Base-by-base conservation (phyloP, 2,329 filamentous ascomycete species). In the Cyphellophora europaea region DNA sequence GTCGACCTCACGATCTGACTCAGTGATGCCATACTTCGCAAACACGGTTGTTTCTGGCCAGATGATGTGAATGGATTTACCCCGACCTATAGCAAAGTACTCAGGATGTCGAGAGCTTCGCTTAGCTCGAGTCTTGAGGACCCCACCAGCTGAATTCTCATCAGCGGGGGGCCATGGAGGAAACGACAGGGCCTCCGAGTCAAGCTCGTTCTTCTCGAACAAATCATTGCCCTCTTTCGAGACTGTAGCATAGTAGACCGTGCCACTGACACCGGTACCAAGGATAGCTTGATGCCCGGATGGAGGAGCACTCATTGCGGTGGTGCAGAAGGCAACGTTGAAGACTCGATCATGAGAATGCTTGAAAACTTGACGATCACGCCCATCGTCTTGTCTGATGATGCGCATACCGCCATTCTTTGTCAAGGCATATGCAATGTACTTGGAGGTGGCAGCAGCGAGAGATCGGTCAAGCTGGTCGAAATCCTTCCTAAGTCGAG, bases 401-500 rank as follows among this genome's bases (percentile, higher is more conserved):
- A 98, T 82, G 37, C 89, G 79, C 51, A 98, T 76, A 31, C 91
- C 91, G 33, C 87, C 87, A 47, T 87, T 85, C 66, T 93, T 95
- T 28, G 84, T 84, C 67, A 94, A 84, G 28, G 86, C 87, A 52
- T 96, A 98, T 5, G 85, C 80, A 59, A 98, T 96, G 63, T 91
- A 94, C 41, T 81, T 82, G 53, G 85, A 79, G 16, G 86, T 89
- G 12, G 89, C 88, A 4, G 88, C 82, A 32, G 89, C 89, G 19
- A 98, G 72, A 44, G 88, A 93, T 46, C 93, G 83, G 55, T 98
- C 91, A 43, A 95, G 80, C 62, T 96, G 91, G 53, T 98, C 91
- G 51, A 96, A 96, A 4, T 94, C 87, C 64, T 96, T 96, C 71
- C 94, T 94, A 45, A 96, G 71, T 38, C 87, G 77, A 33, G 91